phyloP scores from a whole-genome alignment of 2,329 filamentous ascomycete species.

The Pyrenochaeta sp. region DNA sequence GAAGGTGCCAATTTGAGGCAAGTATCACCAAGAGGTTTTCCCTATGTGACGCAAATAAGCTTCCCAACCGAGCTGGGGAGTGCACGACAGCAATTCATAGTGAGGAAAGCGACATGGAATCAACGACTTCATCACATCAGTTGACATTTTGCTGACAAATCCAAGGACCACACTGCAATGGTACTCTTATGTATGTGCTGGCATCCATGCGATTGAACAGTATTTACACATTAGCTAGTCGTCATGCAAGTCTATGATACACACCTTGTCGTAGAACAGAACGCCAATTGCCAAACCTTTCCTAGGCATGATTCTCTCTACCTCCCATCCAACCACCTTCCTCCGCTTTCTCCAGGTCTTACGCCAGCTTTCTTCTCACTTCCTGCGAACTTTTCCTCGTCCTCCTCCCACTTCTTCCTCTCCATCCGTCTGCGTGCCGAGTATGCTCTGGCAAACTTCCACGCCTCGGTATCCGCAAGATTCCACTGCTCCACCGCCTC shows the following conservation, averaged over 20 bases:
- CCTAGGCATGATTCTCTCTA: slow-evolving; percentile 1
- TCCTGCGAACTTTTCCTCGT: slow-evolving; percentile 71
- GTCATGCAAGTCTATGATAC: neutral
- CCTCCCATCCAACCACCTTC: slow-evolving; percentile 43
- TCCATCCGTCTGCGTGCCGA: slow-evolving; percentile 70
- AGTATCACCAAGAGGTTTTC: no score
- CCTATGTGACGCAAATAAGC: no score
- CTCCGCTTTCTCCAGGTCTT: slow-evolving; percentile 45
- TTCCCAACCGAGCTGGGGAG: no score
- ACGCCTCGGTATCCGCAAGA: slow-evolving; percentile 78
- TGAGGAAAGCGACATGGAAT: no score
- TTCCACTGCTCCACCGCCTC: slow-evolving; percentile 61
- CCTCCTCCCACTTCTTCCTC: slow-evolving; percentile 73
- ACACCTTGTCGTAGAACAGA: neutral
- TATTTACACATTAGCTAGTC: neutral
- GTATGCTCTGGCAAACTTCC: slow-evolving; percentile 77
- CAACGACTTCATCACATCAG: no score
- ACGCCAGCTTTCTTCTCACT: slow-evolving; percentile 65
- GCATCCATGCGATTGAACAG: neutral
- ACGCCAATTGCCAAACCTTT: neutral
- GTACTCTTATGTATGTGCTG: no score
- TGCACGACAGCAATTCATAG: no score
- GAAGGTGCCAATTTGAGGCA: no score
- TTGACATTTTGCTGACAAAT: no score
- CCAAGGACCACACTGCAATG: neutral